phyloP scores from a whole-genome alignment of 352 stramenopile genomes.

The Phytophthora hibernalis region DNA sequence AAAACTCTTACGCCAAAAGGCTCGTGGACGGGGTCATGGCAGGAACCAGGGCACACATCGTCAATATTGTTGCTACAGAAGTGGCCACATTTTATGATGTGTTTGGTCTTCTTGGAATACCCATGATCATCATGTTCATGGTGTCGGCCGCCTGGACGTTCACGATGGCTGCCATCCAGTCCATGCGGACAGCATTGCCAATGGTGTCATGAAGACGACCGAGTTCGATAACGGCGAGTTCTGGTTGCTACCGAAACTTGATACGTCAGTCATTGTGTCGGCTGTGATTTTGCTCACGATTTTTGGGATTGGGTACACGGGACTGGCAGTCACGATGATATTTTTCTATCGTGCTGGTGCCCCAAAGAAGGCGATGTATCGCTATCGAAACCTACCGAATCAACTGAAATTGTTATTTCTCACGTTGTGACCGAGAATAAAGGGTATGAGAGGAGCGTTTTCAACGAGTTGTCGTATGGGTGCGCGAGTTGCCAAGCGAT shows the following conservation, averaged over 20 bases:
- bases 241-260: conserved; percentile 45
- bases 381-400: neutral
- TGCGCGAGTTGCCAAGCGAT: neutral
- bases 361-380: neutral
- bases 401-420: no score
- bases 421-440: no score
- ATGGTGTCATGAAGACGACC: conserved; percentile 47
- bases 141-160: neutral
- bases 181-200: conserved; percentile 36
- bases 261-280: conserved; percentile 20
- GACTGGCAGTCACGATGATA: conserved; percentile 43
- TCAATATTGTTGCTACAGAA: conserved; percentile 6
- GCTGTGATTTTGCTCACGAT: conserved; percentile 34
- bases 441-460: no score
- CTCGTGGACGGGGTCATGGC: neutral
- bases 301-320: conserved; percentile 43
- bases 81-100: neutral
- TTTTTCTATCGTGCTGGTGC: conserved; percentile 30
- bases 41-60: conserved; percentile 10
- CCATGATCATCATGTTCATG: neutral
- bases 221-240: conserved; percentile 55
- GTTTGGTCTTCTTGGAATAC: neutral
- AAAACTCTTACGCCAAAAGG: neutral
- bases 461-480: no score
- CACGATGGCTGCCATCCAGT: conserved; percentile 45